phyloP scores from a whole-genome alignment of 129 eudicot species.

The Tanacetum coccineum region DNA sequence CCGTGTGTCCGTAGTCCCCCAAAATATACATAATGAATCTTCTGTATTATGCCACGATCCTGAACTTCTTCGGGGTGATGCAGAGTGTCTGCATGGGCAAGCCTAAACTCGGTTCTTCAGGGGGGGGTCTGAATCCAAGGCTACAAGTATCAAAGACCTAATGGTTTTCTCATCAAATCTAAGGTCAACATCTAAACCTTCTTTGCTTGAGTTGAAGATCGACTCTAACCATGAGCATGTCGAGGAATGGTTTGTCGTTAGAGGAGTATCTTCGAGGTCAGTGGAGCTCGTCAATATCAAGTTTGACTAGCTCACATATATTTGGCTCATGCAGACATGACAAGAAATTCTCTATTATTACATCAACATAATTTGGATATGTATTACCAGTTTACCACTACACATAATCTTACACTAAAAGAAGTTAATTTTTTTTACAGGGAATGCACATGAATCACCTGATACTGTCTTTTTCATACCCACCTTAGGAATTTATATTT shows the following conservation, averaged over 20 bases:
- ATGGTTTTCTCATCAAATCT: constrained; percentile 38
- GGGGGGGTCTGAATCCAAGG: constrained; percentile 35
- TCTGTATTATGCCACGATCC: constrained; percentile 39
- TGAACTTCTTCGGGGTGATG: constrained; percentile 63
- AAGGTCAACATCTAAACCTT: constrained; percentile 62
- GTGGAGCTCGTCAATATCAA: constrained; percentile 69
- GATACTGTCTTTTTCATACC: not conserved
- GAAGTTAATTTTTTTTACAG: not conserved
- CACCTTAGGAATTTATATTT: not conserved
- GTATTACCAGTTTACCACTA: not conserved
- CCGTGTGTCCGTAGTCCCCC: no score
- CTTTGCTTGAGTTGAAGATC: constrained; percentile 67
- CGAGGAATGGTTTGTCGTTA: constrained; percentile 53
- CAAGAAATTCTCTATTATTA: not conserved
- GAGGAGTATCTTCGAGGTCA: constrained; percentile 74
- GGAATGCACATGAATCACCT: not conserved
- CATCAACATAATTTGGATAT: not conserved
- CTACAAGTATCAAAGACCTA: constrained; percentile 32
- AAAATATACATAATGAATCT: not conserved
- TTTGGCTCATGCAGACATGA: not conserved
- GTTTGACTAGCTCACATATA: constrained; percentile 35
- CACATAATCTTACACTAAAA: not conserved
- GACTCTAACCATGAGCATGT: constrained; percentile 44
- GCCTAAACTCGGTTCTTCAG: constrained; percentile 31
- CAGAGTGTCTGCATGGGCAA: constrained; percentile 55